Conservation (phyloP, 1,284 basidiomycete genomes). For the Volvariella volvacea region DNA sequence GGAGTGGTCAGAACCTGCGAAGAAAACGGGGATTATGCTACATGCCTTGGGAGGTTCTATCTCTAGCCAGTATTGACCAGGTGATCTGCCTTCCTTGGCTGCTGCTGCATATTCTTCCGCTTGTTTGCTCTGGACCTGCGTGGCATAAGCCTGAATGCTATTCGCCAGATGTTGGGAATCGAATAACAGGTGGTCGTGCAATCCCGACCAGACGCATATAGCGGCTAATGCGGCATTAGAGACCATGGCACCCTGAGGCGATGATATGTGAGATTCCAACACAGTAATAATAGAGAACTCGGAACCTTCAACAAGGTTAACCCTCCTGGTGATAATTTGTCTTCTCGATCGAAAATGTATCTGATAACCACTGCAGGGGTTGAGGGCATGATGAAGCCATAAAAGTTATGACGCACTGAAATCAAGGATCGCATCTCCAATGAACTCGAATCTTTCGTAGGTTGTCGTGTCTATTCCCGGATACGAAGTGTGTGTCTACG, state of each 20-base stretch:
- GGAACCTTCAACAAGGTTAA: constrained; percentile 70
- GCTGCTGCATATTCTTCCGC: constrained; percentile 43
- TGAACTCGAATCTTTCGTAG: constrained; percentile 73
- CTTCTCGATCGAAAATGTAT: constrained; percentile 59
- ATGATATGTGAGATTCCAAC: constrained; percentile 12
- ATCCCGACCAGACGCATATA: constrained; percentile 58
- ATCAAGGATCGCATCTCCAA: constrained; percentile 78
- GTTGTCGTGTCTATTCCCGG: constrained; percentile 46
- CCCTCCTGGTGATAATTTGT: constrained; percentile 58
- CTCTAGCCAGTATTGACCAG: constrained; percentile 72
- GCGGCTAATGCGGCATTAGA: constrained; percentile 70
- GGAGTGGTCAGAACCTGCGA: constrained; percentile 1
- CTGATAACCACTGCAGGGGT: constrained; percentile 59
- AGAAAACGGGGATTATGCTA: background rate
- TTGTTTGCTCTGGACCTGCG: constrained; percentile 39
- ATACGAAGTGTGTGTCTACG: constrained; percentile 65
- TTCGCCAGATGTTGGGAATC: constrained; percentile 44
- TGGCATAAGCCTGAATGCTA: constrained; percentile 49
- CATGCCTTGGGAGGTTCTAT: constrained; percentile 69
- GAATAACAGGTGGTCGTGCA: constrained; percentile 55
- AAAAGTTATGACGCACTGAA: constrained; percentile 46
- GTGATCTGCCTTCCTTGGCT: constrained; percentile 37
- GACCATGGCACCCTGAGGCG: constrained; percentile 67
- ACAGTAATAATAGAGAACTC: constrained; percentile 5
- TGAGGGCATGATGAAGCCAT: constrained; percentile 5